Evolutionary conservation across 495 filamentous ascomycete species (phyloP).

Genomic region (Neurospora tetraspora): DNA sequence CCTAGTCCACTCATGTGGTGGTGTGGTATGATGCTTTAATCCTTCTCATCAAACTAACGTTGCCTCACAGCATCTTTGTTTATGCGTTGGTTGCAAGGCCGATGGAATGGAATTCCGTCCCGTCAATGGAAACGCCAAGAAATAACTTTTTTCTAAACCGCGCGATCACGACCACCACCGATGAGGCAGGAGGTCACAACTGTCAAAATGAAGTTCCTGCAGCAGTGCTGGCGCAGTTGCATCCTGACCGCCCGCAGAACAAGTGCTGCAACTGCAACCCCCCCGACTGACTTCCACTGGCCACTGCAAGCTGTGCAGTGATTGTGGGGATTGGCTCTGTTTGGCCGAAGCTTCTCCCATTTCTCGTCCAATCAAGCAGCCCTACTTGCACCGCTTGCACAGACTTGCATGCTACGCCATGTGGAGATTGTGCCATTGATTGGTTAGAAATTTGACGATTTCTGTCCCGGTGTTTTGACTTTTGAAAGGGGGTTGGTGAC

Average conservation of each 20-base stretch:
- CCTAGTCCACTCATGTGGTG: background rate
- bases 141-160: background rate
- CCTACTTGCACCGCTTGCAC: background rate
- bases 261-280: background rate
- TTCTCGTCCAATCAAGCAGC: background rate
- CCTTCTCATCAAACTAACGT: background rate
- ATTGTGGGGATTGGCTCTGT: background rate
- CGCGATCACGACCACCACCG: background rate
- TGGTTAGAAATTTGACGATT: background rate
- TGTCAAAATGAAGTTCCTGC: background rate
- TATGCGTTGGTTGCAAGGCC: background rate
- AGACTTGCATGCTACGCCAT: background rate
- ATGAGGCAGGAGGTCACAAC: background rate
- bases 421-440: background rate
- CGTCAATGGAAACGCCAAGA: background rate
- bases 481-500: background rate
- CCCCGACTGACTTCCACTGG: background rate
- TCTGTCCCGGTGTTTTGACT: background rate
- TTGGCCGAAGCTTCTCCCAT: background rate
- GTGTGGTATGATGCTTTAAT: background rate
- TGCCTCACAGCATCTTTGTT: background rate
- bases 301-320: background rate
- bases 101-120: background rate
- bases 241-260: background rate
- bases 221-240: background rate